Evolutionary conservation across 2,329 filamentous ascomycete species (phyloP).

Genomic region (Colletotrichum sp.): DNA sequence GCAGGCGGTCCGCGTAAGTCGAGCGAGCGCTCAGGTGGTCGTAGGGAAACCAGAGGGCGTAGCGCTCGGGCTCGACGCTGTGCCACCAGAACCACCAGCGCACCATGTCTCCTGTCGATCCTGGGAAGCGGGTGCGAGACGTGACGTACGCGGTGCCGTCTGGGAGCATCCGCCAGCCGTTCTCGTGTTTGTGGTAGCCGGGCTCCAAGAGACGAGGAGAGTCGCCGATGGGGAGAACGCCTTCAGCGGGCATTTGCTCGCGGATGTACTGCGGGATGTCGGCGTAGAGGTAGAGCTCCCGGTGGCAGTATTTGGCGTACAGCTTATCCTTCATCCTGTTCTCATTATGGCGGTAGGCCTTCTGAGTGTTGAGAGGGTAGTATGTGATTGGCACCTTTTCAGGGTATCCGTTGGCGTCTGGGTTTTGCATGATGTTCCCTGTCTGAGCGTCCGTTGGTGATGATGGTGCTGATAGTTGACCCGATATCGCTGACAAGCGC

Average conservation of each 20-base stretch:
- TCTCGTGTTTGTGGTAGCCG: constrained; percentile 6
- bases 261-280: constrained; percentile 13
- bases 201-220: constrained; percentile 4
- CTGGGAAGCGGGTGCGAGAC: constrained; percentile 13
- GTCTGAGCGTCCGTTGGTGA: neutral
- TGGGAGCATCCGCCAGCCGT: constrained; percentile 6
- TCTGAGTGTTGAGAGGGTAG: constrained; percentile 6
- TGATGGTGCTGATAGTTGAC: neutral
- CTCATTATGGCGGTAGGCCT: neutral
- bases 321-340: constrained; percentile 4
- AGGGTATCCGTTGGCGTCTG: constrained; percentile 7
- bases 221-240: neutral
- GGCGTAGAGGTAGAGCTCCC: constrained; percentile 3
- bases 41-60: constrained; percentile 16
- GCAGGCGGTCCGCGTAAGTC: constrained; percentile 7
- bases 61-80: constrained; percentile 18
- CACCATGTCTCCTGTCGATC: constrained; percentile 13
- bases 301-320: constrained; percentile 8
- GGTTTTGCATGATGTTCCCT: neutral
- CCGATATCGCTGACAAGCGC: neutral
- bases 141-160: constrained; percentile 12
- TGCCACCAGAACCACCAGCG: constrained; percentile 21
- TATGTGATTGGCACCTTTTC: constrained; percentile 11
- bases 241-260: neutral
- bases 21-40: constrained; percentile 7